Evolutionary conservation across 805 yeast genomes (phyloP).

Genomic region (Nakazawaea wickerhamii): DNA sequence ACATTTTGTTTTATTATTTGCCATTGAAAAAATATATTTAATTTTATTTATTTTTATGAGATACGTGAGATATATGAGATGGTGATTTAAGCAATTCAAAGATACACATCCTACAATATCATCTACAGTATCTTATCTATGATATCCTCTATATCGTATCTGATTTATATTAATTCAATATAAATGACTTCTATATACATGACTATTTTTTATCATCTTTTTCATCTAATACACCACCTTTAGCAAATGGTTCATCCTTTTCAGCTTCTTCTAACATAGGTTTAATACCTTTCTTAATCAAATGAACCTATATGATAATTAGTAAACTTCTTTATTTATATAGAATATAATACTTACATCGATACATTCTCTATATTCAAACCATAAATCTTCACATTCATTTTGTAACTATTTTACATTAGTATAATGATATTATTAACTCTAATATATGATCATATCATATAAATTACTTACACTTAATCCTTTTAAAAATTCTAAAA

Average conservation of each 20-base stretch:
- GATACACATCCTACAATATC: no score
- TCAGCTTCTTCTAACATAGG: slow-evolving; percentile 85
- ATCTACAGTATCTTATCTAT: no score
- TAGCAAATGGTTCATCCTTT: slow-evolving; percentile 82
- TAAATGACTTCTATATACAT: background rate
- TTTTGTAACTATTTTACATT: slow-evolving; percentile 46
- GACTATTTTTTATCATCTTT: slow-evolving; percentile 8
- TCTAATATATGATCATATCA: no score
- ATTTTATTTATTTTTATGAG: background rate
- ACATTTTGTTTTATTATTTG: slow-evolving; percentile 4
- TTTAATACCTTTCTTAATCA: slow-evolving; percentile 70
- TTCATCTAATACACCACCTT: slow-evolving; percentile 44
- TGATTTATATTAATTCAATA: no score
- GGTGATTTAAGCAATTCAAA: no score
- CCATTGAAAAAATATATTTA: background rate
- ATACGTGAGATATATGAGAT: no score
- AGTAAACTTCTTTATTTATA: background rate
- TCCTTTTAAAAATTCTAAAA: slow-evolving; percentile 53
- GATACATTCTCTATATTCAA: slow-evolving; percentile 82
- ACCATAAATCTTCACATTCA: slow-evolving; percentile 90
- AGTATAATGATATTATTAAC: background rate
- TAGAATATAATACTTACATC: slow-evolving; percentile 37
- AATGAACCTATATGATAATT: slow-evolving; percentile 27
- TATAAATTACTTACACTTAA: slow-evolving; percentile 32
- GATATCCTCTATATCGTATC: no score